Base-by-base conservation (phyloP, 2,329 filamentous ascomycete species). In the Penicillium sp. region DNA sequence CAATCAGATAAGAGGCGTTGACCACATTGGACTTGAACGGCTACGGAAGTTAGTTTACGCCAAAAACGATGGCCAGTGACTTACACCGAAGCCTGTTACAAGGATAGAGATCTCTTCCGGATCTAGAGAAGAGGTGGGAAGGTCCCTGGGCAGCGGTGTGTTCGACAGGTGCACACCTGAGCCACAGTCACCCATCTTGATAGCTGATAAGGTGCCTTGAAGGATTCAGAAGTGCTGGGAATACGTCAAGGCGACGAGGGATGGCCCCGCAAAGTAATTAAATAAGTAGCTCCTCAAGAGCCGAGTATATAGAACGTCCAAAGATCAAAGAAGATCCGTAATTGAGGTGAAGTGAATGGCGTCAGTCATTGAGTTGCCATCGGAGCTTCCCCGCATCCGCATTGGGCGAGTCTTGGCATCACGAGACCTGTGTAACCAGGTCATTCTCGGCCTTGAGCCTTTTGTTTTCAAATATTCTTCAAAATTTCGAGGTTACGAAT, bases 1-100 rank as follows among this genome's bases (percentile, higher is more conserved):
- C 88, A 72, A 96, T 93, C 72, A 93, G 86, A 84, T 87, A 93
- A 3, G 92, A 92, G 8, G 92, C 91, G 73, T 96, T 96, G 63
- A 89, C 80, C 30, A 88, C 86, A 71, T 89, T 88, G 49, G 89
- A 82, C 69, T 89, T 88, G 76, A 96, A 96, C 1, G 92, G 90
- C 91, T 94, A 66, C 8, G 47, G 15, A 58, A 26, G 60, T 55
- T 19, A 50, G 38, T n/a, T 26, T 9, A 46, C 9, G n/a, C 15
- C 47, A 38, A n/a, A 23, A 13, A 44, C 4, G 13, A 41, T 21
- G 23, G 46, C 13, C 31, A 55, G 30, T 19, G 47, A 55, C 60
- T 50, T 49, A 62, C 60, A 26, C 75, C 75, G 60, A 76, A 77
- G 15, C 75, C 75, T 2, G 75, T 77, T 50, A 77, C 67, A 26